phyloP scores from a whole-genome alignment of 495 filamentous ascomycete species.

The Penicillium parvum region DNA sequence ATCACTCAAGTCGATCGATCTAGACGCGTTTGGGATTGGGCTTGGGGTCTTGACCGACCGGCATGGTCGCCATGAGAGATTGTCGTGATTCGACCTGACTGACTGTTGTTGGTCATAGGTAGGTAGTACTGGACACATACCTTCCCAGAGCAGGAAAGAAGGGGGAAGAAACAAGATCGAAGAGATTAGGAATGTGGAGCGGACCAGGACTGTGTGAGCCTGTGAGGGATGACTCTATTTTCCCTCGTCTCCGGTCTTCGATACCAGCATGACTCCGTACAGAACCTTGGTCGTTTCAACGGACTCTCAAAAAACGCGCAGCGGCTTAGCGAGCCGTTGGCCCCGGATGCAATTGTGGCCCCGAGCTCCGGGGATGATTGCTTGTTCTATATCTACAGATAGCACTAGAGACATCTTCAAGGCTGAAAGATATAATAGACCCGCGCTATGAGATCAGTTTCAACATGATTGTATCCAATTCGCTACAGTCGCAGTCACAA shows the following conservation, averaged over 20 bases:
- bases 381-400: too few relatives aligned
- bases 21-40: conserved; percentile 2
- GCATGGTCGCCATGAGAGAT: too few relatives aligned
- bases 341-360: conserved; percentile 15
- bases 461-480: too few relatives aligned
- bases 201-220: neutral
- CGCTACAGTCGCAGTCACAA: too few relatives aligned
- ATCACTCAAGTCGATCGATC: conserved; percentile 16
- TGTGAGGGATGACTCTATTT: too few relatives aligned
- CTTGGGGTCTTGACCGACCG: too few relatives aligned
- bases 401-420: too few relatives aligned
- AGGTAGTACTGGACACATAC: too few relatives aligned
- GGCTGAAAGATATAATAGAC: too few relatives aligned
- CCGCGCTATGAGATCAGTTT: too few relatives aligned
- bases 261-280: neutral
- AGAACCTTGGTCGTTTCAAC: conserved; percentile 2
- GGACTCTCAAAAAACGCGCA: conserved; percentile 5
- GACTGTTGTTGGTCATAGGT: too few relatives aligned
- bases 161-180: neutral
- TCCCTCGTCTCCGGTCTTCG: neutral
- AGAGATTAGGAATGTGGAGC: conserved; percentile 8
- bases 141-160: conserved; percentile 1
- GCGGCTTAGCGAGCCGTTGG: neutral
- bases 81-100: too few relatives aligned
- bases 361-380: conserved; percentile 3